Percentiles rank a stretch among this genome's conserved stretches.
phyloP scores from a whole-genome alignment of 371 early-diverging fungal genomes.

The Apophysomyces sp. region DNA sequence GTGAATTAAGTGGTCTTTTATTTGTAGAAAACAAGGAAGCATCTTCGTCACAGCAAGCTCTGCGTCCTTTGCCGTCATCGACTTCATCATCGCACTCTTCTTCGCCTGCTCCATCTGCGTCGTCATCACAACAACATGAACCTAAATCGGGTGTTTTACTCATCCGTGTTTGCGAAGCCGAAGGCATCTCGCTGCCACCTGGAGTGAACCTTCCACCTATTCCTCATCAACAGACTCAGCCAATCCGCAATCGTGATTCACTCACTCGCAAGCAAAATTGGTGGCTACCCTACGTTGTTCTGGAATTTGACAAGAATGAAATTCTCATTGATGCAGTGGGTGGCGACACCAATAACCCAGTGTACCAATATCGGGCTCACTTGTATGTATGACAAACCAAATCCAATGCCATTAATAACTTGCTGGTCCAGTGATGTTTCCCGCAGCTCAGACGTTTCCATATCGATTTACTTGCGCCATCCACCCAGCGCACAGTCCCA shows the following conservation, averaged over 20 bases:
- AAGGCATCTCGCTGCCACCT: constrained; percentile 64
- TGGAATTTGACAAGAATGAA: constrained; percentile 95
- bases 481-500: constrained; percentile 45
- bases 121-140: constrained; percentile 20
- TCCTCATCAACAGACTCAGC: constrained; percentile 26
- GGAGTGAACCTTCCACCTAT: constrained; percentile 48
- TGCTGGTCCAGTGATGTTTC: constrained; percentile 78
- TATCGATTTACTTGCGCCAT: constrained; percentile 83
- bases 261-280: constrained; percentile 71
- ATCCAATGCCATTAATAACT: constrained; percentile 4
- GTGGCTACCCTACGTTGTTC: constrained; percentile 85
- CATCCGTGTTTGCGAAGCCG: constrained; percentile 82
- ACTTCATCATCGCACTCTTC: not conserved
- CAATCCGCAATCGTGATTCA: constrained; percentile 61
- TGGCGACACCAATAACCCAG: constrained; percentile 71
- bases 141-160: constrained; percentile 69
- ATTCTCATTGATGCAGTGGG: constrained; percentile 80
- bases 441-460: constrained; percentile 77
- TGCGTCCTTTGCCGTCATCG: not conserved
- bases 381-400: constrained; percentile 68
- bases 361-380: constrained; percentile 84
- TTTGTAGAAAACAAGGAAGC: constrained; percentile 27
- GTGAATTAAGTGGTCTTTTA: not conserved
- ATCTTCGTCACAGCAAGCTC: constrained; percentile 3
- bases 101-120: constrained; percentile 15